A percentile compares a stretch with the other conserved stretches of the same genome.
These are phyloP conservation scores for Gynostemma pentaphyllum DNA, from an alignment of 306 rosid species.

Conservation along the genomic window DNA sequence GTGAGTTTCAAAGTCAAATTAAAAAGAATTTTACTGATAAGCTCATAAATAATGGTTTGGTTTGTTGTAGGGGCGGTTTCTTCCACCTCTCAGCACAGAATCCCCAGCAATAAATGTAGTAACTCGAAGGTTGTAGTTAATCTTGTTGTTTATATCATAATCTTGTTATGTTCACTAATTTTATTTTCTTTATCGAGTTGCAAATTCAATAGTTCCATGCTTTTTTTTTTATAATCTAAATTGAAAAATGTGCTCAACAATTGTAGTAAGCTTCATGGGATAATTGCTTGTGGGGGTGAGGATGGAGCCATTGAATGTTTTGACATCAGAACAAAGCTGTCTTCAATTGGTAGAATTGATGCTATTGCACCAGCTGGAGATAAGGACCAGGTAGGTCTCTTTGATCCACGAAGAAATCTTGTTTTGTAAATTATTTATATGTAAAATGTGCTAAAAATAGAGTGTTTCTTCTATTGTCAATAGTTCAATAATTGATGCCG, in stretches of 20 bases:
- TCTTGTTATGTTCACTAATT: background rate
- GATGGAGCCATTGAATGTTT: slow-evolving; percentile 95
- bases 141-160: slow-evolving; percentile 7
- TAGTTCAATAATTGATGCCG: background rate
- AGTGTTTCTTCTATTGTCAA: background rate
- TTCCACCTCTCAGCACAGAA: slow-evolving; percentile 63
- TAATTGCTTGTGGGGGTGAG: slow-evolving; percentile 94
- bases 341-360: slow-evolving; percentile 86
- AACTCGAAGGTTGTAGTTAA: slow-evolving; percentile 55
- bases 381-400: slow-evolving; percentile 39
- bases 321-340: slow-evolving; percentile 55
- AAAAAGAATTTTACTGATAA: background rate
- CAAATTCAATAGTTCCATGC: slow-evolving; percentile 14
- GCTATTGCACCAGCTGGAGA: slow-evolving; percentile 72
- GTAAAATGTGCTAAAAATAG: background rate
- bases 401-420: background rate
- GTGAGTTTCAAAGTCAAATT: background rate
- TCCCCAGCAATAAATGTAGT: slow-evolving; percentile 87
- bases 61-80: slow-evolving; percentile 69
- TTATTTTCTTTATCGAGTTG: slow-evolving; percentile 13
- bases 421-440: background rate
- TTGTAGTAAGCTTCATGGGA: slow-evolving; percentile 79
- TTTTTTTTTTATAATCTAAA: slow-evolving; percentile 14
- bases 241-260: slow-evolving; percentile 4
- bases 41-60: background rate